These are phyloP conservation scores for Hanseniaspora uvarum DNA, from an alignment of 1,139 yeast genomes.

Conservation along the genomic window DNA sequence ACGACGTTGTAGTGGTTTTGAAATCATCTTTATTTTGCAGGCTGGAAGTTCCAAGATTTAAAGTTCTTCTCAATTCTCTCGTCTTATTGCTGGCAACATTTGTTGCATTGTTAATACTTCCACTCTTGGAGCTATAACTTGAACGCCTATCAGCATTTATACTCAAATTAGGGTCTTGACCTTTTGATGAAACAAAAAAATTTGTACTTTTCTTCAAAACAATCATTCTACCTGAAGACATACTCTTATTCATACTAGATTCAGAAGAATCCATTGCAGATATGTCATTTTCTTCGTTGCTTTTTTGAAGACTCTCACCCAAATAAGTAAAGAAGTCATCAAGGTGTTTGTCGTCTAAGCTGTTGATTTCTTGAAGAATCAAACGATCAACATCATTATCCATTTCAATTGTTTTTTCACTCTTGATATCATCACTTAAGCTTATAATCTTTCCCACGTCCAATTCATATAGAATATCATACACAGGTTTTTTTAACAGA, in stretches of 20 bases:
- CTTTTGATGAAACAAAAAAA: conserved; percentile 8
- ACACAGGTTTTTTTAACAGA: conserved; percentile 14
- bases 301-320: not conserved
- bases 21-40: not conserved
- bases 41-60: not conserved
- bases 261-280: not conserved
- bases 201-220: conserved; percentile 5
- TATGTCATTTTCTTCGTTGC: not conserved
- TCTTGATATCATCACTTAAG: not conserved
- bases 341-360: not conserved
- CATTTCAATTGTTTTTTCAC: not conserved
- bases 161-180: not conserved
- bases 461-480: conserved; percentile 8
- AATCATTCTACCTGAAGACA: conserved; percentile 9
- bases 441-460: not conserved
- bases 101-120: not conserved
- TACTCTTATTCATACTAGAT: not conserved
- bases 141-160: not conserved
- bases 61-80: conserved; percentile 2
- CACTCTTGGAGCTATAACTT: not conserved
- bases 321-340: not conserved
- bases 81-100: not conserved
- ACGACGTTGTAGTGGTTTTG: not conserved
- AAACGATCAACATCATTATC: not conserved
- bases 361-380: not conserved